phyloP scores from a whole-genome alignment of 2,329 filamentous ascomycete species.

The Dryadomyces sulphureus region DNA sequence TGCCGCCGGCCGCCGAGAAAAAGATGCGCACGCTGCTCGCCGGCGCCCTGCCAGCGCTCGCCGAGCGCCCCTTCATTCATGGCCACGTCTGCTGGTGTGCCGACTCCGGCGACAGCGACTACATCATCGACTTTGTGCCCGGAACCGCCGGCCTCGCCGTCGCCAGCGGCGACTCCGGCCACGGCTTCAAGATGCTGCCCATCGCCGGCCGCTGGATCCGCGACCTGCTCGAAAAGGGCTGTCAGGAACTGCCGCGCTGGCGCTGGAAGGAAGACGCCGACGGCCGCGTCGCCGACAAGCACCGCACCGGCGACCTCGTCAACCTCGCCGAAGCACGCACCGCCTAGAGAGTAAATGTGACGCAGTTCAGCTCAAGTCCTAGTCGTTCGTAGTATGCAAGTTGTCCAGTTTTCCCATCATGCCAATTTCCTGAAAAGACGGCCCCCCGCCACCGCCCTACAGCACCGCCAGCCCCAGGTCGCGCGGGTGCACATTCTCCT shows the following conservation, averaged over 20 bases:
- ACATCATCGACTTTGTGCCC: constrained; percentile 43
- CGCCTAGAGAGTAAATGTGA: too few relatives aligned
- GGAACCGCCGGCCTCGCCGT: constrained; percentile 31
- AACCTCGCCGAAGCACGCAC: not conserved
- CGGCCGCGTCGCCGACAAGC: not conserved
- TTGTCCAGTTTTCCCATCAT: not conserved
- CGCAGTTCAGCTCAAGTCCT: too few relatives aligned
- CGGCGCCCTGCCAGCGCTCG: constrained; percentile 36
- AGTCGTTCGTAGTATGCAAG: too few relatives aligned
- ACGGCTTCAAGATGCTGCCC: constrained; percentile 49
- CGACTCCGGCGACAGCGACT: constrained; percentile 45
- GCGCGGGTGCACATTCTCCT: not conserved
- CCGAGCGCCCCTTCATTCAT: constrained; percentile 39
- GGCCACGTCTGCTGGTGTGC: constrained; percentile 49
- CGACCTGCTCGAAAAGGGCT: constrained; percentile 26
- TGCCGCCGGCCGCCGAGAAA: constrained; percentile 37
- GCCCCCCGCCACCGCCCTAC: not conserved
- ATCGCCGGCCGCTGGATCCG: constrained; percentile 40
- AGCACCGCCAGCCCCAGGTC: not conserved
- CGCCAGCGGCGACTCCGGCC: constrained; percentile 42
- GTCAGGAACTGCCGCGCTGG: constrained; percentile 32
- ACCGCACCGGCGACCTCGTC: not conserved
- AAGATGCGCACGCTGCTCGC: constrained; percentile 33
- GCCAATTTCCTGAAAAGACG: not conserved
- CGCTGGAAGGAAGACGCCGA: constrained; percentile 28